Percentiles rank a stretch among this genome's conserved stretches.
Evolutionary conservation across 163 green algal genomes (phyloP).

Genomic region (Coccomyxa subellipsoidea): DNA sequence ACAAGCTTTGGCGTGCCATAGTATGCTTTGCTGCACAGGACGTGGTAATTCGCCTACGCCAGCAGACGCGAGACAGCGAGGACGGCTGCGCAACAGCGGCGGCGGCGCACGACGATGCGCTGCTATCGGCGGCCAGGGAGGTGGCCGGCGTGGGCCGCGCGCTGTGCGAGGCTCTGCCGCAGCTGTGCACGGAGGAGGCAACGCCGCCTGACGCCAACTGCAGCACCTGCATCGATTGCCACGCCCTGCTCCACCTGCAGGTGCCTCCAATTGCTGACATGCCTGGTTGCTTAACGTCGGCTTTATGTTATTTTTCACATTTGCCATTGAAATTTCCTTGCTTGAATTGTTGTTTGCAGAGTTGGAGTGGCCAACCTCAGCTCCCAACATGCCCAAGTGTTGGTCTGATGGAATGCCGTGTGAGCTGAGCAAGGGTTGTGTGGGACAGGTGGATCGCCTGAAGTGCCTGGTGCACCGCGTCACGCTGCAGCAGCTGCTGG

Average conservation of each 20-base stretch:
- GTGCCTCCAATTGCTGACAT: no score
- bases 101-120: neutral
- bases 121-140: neutral
- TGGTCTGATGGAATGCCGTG: neutral
- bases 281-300: no score
- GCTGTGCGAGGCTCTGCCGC: neutral
- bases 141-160: neutral
- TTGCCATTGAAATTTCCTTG: no score
- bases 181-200: neutral
- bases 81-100: neutral
- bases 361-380: no score
- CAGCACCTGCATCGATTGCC: neutral
- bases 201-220: neutral
- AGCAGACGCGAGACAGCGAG: neutral
- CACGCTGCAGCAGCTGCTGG: neutral
- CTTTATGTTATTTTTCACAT: neutral
- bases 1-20: no score
- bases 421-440: neutral
- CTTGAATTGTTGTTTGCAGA: no score
- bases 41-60: neutral
- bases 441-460: neutral
- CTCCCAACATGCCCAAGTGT: neutral
- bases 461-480: neutral
- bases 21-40: neutral
- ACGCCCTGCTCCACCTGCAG: neutral